Conservation (phyloP, 805 yeast genomes). For the Kluyveromyces nonfermentans region DNA sequence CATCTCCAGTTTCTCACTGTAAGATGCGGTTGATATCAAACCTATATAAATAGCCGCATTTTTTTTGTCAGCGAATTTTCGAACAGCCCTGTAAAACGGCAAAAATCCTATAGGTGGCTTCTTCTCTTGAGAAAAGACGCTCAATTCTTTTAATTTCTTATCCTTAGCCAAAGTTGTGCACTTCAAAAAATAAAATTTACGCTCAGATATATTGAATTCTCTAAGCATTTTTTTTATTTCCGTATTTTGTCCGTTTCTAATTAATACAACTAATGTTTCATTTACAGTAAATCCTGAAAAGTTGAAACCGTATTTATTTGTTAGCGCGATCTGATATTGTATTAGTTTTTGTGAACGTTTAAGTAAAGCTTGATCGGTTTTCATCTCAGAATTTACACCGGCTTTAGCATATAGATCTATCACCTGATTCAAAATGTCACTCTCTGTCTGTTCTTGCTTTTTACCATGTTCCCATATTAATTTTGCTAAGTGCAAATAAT, state of each 20-base stretch:
- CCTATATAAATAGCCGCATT: slow-evolving; percentile 54
- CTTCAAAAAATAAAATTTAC: slow-evolving; percentile 45
- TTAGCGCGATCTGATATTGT: slow-evolving; percentile 37
- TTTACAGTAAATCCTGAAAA: slow-evolving; percentile 37
- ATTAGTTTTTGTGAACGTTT: slow-evolving; percentile 38
- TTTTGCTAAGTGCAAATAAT: slow-evolving; percentile 38
- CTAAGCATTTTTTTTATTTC: slow-evolving; percentile 40
- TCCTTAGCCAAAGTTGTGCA: slow-evolving; percentile 38
- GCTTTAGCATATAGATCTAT: slow-evolving; percentile 22
- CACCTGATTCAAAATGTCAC: slow-evolving; percentile 28
- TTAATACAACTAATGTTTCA: slow-evolving; percentile 39
- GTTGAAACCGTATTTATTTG: slow-evolving; percentile 32
- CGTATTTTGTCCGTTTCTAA: slow-evolving; percentile 39
- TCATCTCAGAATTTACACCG: slow-evolving; percentile 11
- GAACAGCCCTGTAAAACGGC: slow-evolving; percentile 49
- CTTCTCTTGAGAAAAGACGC: slow-evolving; percentile 39
- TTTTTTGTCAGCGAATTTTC: slow-evolving; percentile 43
- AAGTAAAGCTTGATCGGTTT: slow-evolving; percentile 19
- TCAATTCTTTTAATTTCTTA: slow-evolving; percentile 47
- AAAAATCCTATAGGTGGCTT: slow-evolving; percentile 67
- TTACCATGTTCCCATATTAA: slow-evolving; percentile 29
- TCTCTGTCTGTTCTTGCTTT: slow-evolving; percentile 26
- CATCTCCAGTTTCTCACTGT: slow-evolving; percentile 41
- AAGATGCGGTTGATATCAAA: slow-evolving; percentile 37
- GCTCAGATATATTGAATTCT: slow-evolving; percentile 48